These are phyloP conservation scores for Mortierella sp. DNA, from an alignment of 371 early-diverging fungal species.

Conservation along the genomic window DNA sequence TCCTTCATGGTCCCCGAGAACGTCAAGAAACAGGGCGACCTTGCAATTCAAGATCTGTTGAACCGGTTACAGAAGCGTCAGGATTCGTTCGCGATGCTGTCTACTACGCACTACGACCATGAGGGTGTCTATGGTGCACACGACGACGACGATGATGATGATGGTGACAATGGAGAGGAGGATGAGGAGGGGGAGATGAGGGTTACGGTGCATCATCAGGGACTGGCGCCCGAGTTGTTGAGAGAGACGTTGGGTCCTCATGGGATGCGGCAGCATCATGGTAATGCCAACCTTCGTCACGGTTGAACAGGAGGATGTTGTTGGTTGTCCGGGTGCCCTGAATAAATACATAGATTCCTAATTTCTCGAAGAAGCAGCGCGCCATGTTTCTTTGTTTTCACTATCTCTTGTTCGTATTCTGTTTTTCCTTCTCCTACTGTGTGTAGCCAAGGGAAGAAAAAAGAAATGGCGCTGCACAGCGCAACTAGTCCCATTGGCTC, in stretches of 20 bases:
- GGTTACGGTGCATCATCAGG: not conserved
- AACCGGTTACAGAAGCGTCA: constrained; percentile 10
- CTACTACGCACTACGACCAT: not conserved
- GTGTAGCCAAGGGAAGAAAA: too few species aligned
- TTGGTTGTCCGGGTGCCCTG: too few species aligned
- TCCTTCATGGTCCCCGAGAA: not conserved
- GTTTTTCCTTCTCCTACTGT: too few species aligned
- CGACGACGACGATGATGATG: not conserved
- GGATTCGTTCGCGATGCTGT: not conserved
- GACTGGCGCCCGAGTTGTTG: constrained; percentile 12
- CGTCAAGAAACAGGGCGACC: constrained; percentile 2
- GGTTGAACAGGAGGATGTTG: not conserved
- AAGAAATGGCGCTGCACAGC: too few species aligned
- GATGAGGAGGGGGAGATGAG: not conserved
- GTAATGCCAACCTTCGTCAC: constrained; percentile 36
- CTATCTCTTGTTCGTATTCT: too few species aligned
- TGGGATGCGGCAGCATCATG: constrained; percentile 29
- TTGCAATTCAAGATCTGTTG: constrained; percentile 5
- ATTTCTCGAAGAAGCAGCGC: too few species aligned
- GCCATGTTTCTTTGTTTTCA: too few species aligned
- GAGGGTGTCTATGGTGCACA: not conserved
- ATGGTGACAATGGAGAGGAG: not conserved
- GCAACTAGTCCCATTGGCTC: too few species aligned
- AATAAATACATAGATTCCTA: not conserved
- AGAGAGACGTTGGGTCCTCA: constrained; percentile 6